Percentiles rank a stretch among this genome's conserved stretches.
These are phyloP conservation scores for Ilex aquifolium DNA, from an alignment of 257 asterid genomes.

Conservation along the genomic window DNA sequence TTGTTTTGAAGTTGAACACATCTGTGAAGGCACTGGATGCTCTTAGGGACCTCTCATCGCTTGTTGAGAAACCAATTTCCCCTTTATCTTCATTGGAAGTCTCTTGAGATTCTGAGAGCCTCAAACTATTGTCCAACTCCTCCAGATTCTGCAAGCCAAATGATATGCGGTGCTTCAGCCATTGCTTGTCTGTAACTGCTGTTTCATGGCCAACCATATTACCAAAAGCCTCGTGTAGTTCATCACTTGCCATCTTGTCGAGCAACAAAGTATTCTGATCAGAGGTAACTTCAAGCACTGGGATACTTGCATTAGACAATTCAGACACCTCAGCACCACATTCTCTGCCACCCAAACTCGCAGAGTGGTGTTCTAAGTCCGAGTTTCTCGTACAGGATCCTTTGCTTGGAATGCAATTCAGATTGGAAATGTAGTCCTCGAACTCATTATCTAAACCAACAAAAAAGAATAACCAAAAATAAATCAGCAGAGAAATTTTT, in stretches of 20 bases:
- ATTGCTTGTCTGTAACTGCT: not conserved
- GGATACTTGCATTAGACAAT: not conserved
- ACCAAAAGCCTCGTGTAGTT: not conserved
- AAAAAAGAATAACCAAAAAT: too few species aligned
- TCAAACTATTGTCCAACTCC: not conserved
- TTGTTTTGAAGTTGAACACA: constrained; percentile 13
- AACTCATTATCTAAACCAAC: not conserved
- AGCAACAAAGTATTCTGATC: not conserved
- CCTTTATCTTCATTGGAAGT: constrained; percentile 5
- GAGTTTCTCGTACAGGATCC: not conserved
- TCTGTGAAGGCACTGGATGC: constrained; percentile 11
- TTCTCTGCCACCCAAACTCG: constrained; percentile 1
- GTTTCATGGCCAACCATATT: constrained; percentile 10
- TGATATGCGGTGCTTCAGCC: not conserved
- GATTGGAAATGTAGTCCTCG: not conserved
- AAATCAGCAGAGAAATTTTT: too few species aligned
- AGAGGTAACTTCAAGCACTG: not conserved
- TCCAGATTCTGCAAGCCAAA: constrained; percentile 4
- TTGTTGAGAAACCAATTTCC: not conserved
- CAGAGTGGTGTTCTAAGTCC: not conserved
- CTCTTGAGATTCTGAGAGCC: not conserved
- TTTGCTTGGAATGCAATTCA: not conserved
- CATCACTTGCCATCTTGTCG: constrained; percentile 1
- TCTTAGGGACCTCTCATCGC: constrained; percentile 8
- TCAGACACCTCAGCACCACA: not conserved